Evolutionary conservation across 2,329 filamentous ascomycete genomes (phyloP), one percentile per base, ranked within the genome.

Genomic region (Sarocladium oryzae): DNA sequence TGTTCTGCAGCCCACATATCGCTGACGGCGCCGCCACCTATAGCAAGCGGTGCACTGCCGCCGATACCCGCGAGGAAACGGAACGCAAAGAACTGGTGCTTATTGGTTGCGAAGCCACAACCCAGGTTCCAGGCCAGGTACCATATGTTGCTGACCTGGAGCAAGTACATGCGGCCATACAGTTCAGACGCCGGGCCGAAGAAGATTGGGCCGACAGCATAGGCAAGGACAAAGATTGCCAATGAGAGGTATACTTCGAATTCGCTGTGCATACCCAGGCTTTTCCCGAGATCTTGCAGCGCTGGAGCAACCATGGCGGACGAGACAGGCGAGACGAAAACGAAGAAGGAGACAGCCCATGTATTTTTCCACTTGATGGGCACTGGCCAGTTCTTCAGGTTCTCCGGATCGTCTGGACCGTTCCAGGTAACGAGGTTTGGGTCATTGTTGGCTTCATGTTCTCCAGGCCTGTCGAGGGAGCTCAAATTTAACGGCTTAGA

Each of bases 1-100:
- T 93, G 86, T 62, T 90, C 86, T 33, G 82, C 86, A 46, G 69
- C 79, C 85, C 86, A 92, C 13, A 91, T 68, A 68, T 93, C 88
- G 9, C 87, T 85, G 4, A 93, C 68, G 1, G 86, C 90, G 9
- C 88, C 88, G 41, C 87, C 88, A 4, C 89, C 86, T 1, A 91
- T 74, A 0, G 86, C 89, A 82, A 91, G 89, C 1, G 88, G 87
- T 0, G 88, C 87, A 21, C 84, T 88, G 62, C 90, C 89, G 9
- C 85, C 85, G 51, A 90, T 87, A 41, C 87, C 88, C 54, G 88
- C 86, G 52, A 92, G 85, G 30, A 82, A 73, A 52, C 88, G 79
- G 58, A 83, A 86, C n/a, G 87, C 82, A 3, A 92, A 71, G 2
- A 92, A 76, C 0, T 86, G 89, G 16, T 68, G 76, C 21, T 89